Base-by-base conservation (phyloP, 169 alveolate species). In the Cryptosporidium andersoni region DNA sequence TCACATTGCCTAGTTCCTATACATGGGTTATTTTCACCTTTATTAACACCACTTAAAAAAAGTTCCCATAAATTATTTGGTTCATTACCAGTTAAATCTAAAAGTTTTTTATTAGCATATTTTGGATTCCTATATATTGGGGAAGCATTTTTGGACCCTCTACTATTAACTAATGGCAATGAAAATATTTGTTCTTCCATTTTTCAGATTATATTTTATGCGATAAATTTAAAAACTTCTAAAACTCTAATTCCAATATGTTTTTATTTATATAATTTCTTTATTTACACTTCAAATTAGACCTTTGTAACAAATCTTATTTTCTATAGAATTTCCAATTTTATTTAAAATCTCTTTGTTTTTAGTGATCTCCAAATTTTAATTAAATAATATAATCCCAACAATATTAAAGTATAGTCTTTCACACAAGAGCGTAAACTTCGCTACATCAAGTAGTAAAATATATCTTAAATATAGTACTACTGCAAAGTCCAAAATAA, bases 81-180 rank as follows among this genome's bases (percentile, higher is more conserved):
- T 56, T 74, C 48, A 36, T 56, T 43, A 14, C 82, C 82, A 12
- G 55, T 63, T 6, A 74, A 45, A 37, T 74, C 58, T n/a, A 68
- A 74, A 8, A 74, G 40, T 45, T 74, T 62, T 1, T 68, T 62
- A n/a, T 42, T 55, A 16, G 68, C 40, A 56, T 74, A 74, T 3
- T 16, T 74, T 12, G 82, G 82, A 36, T 74, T 74, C 45, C 82
- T 74, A 47, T 74, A 74, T 3, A 74, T 74, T 8, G 82, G 82
- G n/a, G 82, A 74, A 1, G 68, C 55, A 14, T 74, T 62, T 1
- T 63, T 48, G 4, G 40, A 55, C 6, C 25, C 48, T 43, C 39
- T 37, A 1, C 64, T 25, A 12, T 51, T 51, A n/a, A 25, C 64
- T 14, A 74, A 64, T 49, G 43, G 64, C 4, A 40, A 43, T 34